A percentile compares a stretch with the other conserved stretches of the same genome.
Conservation (phyloP, 345 rosid species). For the Populus tremula region DNA sequence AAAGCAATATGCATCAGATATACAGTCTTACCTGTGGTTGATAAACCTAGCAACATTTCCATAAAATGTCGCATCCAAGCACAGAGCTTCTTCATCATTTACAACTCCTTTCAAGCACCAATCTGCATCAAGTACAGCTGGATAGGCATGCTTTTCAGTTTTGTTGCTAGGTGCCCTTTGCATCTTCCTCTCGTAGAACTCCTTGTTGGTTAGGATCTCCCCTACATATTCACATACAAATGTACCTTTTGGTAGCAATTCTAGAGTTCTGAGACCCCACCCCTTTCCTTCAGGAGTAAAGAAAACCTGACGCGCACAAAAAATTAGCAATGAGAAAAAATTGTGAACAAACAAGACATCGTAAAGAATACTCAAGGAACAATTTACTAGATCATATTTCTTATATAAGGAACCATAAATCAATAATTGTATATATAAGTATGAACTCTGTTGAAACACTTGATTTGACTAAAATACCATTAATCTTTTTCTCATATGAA, state of each 20-base stretch:
- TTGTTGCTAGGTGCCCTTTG: slow-evolving; percentile 23
- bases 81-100: slow-evolving; percentile 82
- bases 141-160: slow-evolving; percentile 48
- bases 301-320: slow-evolving; percentile 57
- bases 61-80: slow-evolving; percentile 66
- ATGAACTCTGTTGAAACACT: too few relatives aligned
- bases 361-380: not conserved
- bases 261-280: slow-evolving; percentile 83
- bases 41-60: slow-evolving; percentile 93
- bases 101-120: slow-evolving; percentile 61
- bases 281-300: slow-evolving; percentile 68
- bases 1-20: not conserved
- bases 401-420: not conserved
- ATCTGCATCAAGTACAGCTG: slow-evolving; percentile 74
- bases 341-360: not conserved
- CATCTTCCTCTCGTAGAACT: slow-evolving; percentile 55
- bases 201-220: slow-evolving; percentile 72
- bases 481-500: too few relatives aligned
- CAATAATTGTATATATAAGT: not conserved
- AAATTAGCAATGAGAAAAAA: not conserved
- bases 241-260: slow-evolving; percentile 82
- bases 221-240: slow-evolving; percentile 86
- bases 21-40: slow-evolving; percentile 69
- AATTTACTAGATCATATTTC: not conserved
- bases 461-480: too few relatives aligned